These are phyloP conservation scores for Diospyros lotus DNA, from an alignment of 148 eudicot genomes.

Conservation along the genomic window DNA sequence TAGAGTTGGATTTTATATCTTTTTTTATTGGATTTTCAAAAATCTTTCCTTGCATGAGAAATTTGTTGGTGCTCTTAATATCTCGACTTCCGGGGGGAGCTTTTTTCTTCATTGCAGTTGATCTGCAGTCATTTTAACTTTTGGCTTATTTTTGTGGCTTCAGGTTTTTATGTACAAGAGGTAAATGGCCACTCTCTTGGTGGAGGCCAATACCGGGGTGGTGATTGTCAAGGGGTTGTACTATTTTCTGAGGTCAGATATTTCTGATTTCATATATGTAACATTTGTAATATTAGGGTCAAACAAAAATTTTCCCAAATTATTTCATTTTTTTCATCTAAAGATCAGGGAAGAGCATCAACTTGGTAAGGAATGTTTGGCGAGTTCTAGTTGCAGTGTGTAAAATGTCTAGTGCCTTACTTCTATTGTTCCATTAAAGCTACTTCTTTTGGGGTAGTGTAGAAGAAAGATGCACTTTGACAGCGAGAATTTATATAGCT, in stretches of 20 bases:
- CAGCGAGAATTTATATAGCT: not conserved
- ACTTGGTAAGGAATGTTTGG: not conserved
- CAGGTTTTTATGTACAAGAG: conserved; percentile 8
- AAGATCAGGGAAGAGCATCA: not conserved
- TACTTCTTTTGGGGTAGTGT: not conserved
- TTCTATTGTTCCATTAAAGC: not conserved
- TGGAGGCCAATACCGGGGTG: not conserved
- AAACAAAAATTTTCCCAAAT: not conserved
- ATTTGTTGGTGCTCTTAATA: not conserved
- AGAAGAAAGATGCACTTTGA: not conserved
- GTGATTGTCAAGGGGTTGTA: not conserved
- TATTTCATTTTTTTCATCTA: not conserved
- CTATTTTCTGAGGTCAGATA: conserved; percentile 6
- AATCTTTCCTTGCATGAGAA: not conserved
- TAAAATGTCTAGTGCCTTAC: not conserved
- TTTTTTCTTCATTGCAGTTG: not conserved
- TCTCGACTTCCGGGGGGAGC: not conserved
- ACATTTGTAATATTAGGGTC: conserved; percentile 15
- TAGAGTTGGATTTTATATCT: not conserved
- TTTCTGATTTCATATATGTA: conserved; percentile 13
- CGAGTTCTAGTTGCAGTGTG: conserved; percentile 6
- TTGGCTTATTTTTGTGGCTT: not conserved
- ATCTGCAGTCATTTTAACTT: not conserved
- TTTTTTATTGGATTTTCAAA: not conserved
- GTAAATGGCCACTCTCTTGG: conserved; percentile 1